Percentiles rank a stretch among this genome's conserved stretches.
Conservation (phyloP, 2,329 filamentous ascomycete genomes). For the Diplodia sapinea region DNA sequence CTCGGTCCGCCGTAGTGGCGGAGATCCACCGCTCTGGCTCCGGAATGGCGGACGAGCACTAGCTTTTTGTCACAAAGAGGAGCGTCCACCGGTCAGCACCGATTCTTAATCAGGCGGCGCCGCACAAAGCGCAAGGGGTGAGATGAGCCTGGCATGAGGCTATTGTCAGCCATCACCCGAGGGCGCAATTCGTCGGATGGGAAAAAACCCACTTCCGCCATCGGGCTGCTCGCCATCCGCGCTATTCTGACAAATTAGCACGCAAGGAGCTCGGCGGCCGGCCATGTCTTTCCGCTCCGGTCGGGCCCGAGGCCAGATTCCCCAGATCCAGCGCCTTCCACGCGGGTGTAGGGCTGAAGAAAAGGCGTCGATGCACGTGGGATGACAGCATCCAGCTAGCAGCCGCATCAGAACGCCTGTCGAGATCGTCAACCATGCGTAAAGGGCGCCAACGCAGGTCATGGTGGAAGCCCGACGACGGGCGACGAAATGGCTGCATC, state of each 20-base stretch:
- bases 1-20: slow-evolving; percentile 23
- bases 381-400: slow-evolving; percentile 5
- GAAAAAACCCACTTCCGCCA: slow-evolving; percentile 4
- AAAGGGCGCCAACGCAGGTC: slow-evolving; percentile 6
- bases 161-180: slow-evolving; percentile 11
- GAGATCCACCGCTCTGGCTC: background rate
- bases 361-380: slow-evolving; percentile 10
- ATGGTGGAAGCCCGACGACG: background rate
- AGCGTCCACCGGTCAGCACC: background rate
- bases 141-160: background rate
- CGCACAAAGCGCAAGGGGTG: slow-evolving; percentile 4
- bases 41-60: background rate
- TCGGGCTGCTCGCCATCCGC: slow-evolving; percentile 22
- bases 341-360: slow-evolving; percentile 21
- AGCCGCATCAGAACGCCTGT: slow-evolving; percentile 7
- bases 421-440: slow-evolving; percentile 15
- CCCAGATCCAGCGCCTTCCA: slow-evolving; percentile 11
- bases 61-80: background rate
- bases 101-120: slow-evolving; percentile 1
- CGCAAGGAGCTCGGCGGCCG: slow-evolving; percentile 21
- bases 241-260: slow-evolving; percentile 26
- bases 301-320: background rate
- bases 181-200: slow-evolving; percentile 1
- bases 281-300: background rate
- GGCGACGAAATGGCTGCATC: slow-evolving; percentile 11